Conservation (phyloP, 306 rosid species). For the Cicer bijugum region DNA sequence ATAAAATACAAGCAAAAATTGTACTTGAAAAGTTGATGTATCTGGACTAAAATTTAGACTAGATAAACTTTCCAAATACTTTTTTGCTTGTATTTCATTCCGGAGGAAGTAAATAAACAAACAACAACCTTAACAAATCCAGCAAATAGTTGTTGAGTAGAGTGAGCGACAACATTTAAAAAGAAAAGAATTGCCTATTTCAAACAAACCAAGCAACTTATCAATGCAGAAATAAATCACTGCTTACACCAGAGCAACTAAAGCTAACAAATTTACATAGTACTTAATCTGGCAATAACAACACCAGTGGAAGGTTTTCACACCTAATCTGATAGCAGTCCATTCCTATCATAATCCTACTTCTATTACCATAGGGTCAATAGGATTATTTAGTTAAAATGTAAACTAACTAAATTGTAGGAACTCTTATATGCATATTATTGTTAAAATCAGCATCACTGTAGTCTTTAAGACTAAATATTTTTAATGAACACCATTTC, state of each 20-base stretch:
- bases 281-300: not conserved
- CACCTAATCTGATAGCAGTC: no score
- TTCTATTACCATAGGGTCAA: constrained; percentile 2
- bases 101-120: not conserved
- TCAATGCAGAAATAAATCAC: constrained; percentile 3
- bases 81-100: no score
- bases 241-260: not conserved
- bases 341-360: not conserved
- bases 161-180: not conserved
- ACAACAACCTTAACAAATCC: constrained; percentile 8
- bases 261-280: not conserved
- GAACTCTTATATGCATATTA: constrained; percentile 15
- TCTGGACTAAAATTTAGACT: no score
- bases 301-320: not conserved
- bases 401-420: constrained; percentile 4
- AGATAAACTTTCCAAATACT: no score
- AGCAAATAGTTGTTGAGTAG: not conserved
- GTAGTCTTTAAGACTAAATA: not conserved
- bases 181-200: not conserved
- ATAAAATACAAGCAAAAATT: no score
- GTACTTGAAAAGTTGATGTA: no score
- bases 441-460: not conserved
- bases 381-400: constrained; percentile 13
- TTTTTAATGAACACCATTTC: constrained; percentile 6
- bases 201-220: constrained; percentile 10